phyloP scores from a whole-genome alignment of 2,329 filamentous ascomycete species.

The Diplodia seriata region DNA sequence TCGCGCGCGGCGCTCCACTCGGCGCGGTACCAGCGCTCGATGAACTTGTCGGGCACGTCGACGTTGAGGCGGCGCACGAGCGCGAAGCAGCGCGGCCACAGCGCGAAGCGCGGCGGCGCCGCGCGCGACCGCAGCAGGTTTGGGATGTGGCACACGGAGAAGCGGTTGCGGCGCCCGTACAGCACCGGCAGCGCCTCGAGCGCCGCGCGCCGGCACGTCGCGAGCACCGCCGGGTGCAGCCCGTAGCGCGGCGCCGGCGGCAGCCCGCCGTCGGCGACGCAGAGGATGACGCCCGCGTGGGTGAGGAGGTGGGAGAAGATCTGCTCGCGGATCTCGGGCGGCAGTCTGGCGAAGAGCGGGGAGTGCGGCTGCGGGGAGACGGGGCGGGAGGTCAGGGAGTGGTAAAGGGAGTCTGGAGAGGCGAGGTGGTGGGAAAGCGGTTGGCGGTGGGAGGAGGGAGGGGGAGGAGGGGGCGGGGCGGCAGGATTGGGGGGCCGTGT shows the following conservation, averaged over 20 bases:
- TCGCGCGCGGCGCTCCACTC: slow-evolving; percentile 15
- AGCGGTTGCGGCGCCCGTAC: slow-evolving; percentile 29
- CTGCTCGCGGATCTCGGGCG: slow-evolving; percentile 28
- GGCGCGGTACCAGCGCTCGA: slow-evolving; percentile 17
- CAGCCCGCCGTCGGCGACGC: slow-evolving; percentile 26
- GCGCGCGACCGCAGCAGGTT: slow-evolving; percentile 30
- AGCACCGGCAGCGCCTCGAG: slow-evolving; percentile 19
- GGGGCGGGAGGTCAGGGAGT: not conserved
- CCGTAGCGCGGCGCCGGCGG: slow-evolving; percentile 17
- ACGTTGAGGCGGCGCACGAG: slow-evolving; percentile 26
- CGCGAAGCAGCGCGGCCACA: slow-evolving; percentile 29
- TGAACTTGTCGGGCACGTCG: slow-evolving; percentile 32
- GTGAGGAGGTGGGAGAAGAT: slow-evolving; percentile 28
- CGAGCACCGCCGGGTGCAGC: slow-evolving; percentile 10
- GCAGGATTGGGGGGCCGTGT: not conserved
- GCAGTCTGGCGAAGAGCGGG: slow-evolving; percentile 31
- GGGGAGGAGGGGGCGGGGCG: not conserved
- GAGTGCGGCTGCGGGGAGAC: slow-evolving; percentile 19
- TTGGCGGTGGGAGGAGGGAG: slow-evolving; percentile 4
- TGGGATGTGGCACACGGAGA: slow-evolving; percentile 31
- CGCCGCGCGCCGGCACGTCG: slow-evolving; percentile 11
- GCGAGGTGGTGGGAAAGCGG: slow-evolving; percentile 14
- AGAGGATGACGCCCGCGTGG: slow-evolving; percentile 20
- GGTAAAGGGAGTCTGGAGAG: slow-evolving; percentile 5
- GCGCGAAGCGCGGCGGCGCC: slow-evolving; percentile 24